Conservation (phyloP, 352 stramenopile species). For the Phytophthora citricola region DNA sequence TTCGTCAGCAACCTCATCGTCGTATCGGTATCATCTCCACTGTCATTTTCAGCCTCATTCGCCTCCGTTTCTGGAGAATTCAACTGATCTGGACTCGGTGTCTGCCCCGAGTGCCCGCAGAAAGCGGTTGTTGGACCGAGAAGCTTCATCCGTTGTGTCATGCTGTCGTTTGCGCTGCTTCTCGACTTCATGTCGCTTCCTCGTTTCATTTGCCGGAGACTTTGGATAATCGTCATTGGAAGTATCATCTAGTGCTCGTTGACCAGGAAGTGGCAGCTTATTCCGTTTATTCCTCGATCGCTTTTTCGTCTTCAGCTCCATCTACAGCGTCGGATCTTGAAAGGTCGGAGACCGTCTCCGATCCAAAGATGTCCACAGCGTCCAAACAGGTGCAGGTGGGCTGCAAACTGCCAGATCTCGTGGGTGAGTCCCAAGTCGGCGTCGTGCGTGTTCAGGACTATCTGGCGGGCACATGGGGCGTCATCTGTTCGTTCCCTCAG, state of each 20-base stretch:
- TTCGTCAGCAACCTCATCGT: constrained; percentile 26
- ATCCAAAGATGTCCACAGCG: constrained; percentile 19
- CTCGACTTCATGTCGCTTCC: constrained; percentile 45
- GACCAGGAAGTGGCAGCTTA: constrained; percentile 1
- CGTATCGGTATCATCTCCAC: constrained; percentile 13
- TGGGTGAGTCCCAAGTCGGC: constrained; percentile 74
- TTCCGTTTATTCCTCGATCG: constrained; percentile 10
- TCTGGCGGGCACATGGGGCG: constrained; percentile 70
- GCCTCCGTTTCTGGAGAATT: not conserved
- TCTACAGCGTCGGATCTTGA: constrained; percentile 24
- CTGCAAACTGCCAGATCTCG: constrained; percentile 74
- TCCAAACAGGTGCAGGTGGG: constrained; percentile 67
- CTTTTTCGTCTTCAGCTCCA: not conserved
- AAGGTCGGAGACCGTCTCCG: constrained; percentile 27
- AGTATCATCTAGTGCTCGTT: constrained; percentile 4
- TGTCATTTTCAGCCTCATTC: constrained; percentile 6
- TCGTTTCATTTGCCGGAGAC: constrained; percentile 36
- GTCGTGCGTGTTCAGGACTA: constrained; percentile 78
- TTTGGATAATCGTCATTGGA: constrained; percentile 2
- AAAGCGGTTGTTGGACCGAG: constrained; percentile 62
- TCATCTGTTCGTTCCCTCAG: constrained; percentile 77
- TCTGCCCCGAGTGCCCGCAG: constrained; percentile 40
- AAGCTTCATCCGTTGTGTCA: constrained; percentile 23
- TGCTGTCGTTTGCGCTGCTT: constrained; percentile 40
- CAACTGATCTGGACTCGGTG: not conserved